Percentiles rank a stretch among this genome's conserved stretches.
These are phyloP conservation scores for Jamesozyma spencerorum DNA, from an alignment of 805 yeast genomes.

Conservation along the genomic window DNA sequence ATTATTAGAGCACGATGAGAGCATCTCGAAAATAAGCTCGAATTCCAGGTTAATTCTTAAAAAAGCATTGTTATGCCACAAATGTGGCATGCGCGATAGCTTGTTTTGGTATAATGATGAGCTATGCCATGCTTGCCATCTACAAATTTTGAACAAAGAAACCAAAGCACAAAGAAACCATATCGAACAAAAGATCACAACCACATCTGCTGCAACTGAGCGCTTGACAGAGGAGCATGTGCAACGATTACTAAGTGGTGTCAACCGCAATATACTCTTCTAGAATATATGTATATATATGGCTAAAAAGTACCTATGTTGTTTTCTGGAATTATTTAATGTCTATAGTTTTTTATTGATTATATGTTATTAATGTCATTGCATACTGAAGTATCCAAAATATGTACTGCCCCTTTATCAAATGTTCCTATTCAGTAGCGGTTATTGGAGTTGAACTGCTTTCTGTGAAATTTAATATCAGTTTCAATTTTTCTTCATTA, in stretches of 20 bases:
- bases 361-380: too few species aligned
- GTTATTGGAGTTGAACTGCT: conserved; percentile 5
- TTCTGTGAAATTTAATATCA: conserved; percentile 14
- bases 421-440: background rate
- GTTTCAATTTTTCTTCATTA: conserved; percentile 27
- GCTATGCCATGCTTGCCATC: conserved; percentile 17
- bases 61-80: conserved; percentile 9
- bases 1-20: conserved; percentile 1
- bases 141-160: background rate
- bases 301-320: too few species aligned
- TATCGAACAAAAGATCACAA: background rate
- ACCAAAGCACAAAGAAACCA: too few species aligned
- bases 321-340: too few species aligned
- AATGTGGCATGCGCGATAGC: conserved; percentile 9
- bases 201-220: background rate
- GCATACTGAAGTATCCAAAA: too few species aligned
- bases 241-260: background rate
- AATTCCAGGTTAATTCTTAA: background rate
- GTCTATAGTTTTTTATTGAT: too few species aligned
- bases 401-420: too few species aligned
- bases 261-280: background rate
- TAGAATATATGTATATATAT: too few species aligned
- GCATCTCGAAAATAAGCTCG: background rate
- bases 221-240: background rate
- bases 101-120: conserved; percentile 16